phyloP scores from a whole-genome alignment of 805 yeast species.

The Saccharomycopsis sp. region DNA sequence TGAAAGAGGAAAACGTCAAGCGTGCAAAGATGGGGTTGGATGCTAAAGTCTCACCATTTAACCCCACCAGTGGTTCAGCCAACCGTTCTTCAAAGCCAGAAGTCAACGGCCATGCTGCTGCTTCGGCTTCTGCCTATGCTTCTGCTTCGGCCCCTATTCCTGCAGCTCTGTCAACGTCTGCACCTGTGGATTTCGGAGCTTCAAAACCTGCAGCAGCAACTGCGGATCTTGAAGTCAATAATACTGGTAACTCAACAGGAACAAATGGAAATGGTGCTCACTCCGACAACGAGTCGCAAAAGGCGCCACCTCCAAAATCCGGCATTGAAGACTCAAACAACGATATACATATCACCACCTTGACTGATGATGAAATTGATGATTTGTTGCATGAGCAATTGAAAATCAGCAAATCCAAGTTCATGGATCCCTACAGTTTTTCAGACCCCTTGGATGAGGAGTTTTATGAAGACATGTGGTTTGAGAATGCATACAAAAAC shows the following conservation, averaged over 20 bases:
- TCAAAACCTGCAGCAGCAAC: neutral
- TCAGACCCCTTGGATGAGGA: slow-evolving; percentile 78
- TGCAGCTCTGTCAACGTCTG: too few relatives aligned
- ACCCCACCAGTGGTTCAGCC: neutral
- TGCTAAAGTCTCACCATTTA: slow-evolving; percentile 6
- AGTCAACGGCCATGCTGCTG: neutral
- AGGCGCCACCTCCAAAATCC: too few relatives aligned
- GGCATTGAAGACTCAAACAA: slow-evolving; percentile 3
- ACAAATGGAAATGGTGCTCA: neutral
- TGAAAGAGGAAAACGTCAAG: slow-evolving; percentile 25
- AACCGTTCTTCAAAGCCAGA: too few relatives aligned
- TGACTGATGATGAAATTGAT: slow-evolving; percentile 22
- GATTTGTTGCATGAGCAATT: slow-evolving; percentile 13
- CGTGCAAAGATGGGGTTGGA: slow-evolving; percentile 11
- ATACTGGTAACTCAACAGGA: neutral
- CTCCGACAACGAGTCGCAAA: neutral
- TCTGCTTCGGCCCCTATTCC: too few relatives aligned
- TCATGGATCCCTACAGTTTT: slow-evolving; percentile 81
- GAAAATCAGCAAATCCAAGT: slow-evolving; percentile 28
- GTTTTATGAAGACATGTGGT: slow-evolving; percentile 83
- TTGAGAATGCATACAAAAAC: slow-evolving; percentile 71
- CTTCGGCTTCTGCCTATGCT: too few relatives aligned
- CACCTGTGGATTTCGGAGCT: too few relatives aligned
- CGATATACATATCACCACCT: slow-evolving; percentile 29
- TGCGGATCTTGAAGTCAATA: neutral